Evolutionary conservation across 495 filamentous ascomycete genomes (phyloP), one percentile per base, ranked within the genome.

Genomic region (Acidomyces sp.): DNA sequence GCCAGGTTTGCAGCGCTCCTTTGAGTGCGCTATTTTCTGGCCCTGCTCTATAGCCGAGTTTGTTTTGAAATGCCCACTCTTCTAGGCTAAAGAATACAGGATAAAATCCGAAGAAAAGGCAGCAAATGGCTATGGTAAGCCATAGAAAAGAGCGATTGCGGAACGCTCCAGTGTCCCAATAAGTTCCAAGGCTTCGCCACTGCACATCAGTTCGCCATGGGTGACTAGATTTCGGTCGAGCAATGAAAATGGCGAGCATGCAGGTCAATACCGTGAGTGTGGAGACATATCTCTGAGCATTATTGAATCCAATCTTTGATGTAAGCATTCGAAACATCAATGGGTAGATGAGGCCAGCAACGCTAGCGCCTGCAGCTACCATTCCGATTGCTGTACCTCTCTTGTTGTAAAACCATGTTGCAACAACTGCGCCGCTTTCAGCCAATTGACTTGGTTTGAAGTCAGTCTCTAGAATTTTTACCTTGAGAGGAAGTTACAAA

Each of bases 1-100:
- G 63, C 43, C 62, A 62, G 3, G 62, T 64, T 13, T 51, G 47
- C n/a, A 66, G 45, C 1, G 61, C 53, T 16, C 55, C 53, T n/a
- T 52, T 41, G 17, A n/a, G 33, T 11, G 34, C 23, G 1, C 36
- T 19, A 1, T 41, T 12, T 17, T 16, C 36, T 11, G 40, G 29
- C 10, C 37, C 49, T 15, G 55, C 52, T 23, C 50, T 48, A 20
- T 43, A 51, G n/a, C 57, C 63, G 36, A 60, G 55, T 22, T 57
- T 57, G 24, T 46, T 39, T 23, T 38, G 34, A 19, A 61, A 48
- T 6, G 64, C 63, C 64, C 64, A 66, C 43, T 64, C 64, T 39
- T 65, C 60, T 19, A 68, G 44, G 39, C 61, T 64, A 53, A 66
- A 66, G 41, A 64, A 62, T 3, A 68, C 46, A 4, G 62, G 53